A percentile compares a stretch with the other conserved stretches of the same genome.
These are phyloP conservation scores for Zizania latifolia DNA, from an alignment of 176 grass and related monocot species.

Conservation along the genomic window DNA sequence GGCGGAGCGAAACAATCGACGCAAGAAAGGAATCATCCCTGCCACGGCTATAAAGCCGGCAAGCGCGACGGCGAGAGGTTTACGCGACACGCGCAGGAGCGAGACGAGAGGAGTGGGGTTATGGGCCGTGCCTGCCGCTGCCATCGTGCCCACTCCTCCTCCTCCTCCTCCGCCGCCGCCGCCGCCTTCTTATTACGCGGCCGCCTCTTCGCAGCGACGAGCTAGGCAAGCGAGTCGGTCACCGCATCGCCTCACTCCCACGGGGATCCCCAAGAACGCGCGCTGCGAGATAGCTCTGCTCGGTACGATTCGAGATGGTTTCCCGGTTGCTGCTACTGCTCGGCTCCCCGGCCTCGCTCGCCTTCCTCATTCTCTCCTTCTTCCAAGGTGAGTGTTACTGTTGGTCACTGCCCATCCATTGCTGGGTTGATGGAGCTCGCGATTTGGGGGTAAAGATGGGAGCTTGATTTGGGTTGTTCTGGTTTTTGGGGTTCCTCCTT, in stretches of 20 bases:
- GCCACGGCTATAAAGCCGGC: background rate
- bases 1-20: background rate
- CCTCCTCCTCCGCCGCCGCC: background rate
- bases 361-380: slow-evolving; percentile 31
- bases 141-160: slow-evolving; percentile 21
- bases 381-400: slow-evolving; percentile 35
- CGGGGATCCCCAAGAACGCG: background rate
- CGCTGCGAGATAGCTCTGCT: background rate
- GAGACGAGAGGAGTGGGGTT: background rate
- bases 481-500: background rate
- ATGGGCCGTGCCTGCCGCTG: background rate
- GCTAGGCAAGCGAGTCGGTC: background rate
- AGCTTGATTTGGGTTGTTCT: background rate
- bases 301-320: background rate
- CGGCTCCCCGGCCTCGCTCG: slow-evolving; percentile 17
- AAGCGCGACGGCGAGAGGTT: background rate
- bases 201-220: background rate
- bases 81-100: background rate
- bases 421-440: background rate
- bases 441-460: background rate
- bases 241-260: background rate
- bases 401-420: too few species aligned
- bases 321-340: slow-evolving; percentile 24
- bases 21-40: background rate
- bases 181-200: background rate